Percentiles rank a stretch among this genome's conserved stretches.
These are phyloP conservation scores for Aspergillus nidulans DNA, from an alignment of 495 filamentous ascomycete species.

Conservation along the genomic window DNA sequence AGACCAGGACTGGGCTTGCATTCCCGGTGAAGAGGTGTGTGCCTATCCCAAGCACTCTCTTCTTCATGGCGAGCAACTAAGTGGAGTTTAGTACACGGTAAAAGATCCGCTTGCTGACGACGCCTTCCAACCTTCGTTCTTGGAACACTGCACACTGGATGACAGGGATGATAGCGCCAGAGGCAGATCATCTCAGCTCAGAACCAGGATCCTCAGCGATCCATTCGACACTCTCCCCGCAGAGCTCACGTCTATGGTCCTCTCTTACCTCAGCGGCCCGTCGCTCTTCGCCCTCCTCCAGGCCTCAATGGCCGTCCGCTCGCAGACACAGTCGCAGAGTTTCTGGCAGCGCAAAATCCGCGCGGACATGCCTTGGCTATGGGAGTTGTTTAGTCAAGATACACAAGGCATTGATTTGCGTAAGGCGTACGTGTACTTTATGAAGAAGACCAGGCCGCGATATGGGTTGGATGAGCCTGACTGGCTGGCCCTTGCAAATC, in stretches of 20 bases:
- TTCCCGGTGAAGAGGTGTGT: constrained; percentile 1
- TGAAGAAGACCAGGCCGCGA: no score
- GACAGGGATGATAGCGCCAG: no score
- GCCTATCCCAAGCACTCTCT: background rate
- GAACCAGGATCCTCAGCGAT: background rate
- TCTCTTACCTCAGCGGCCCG: background rate
- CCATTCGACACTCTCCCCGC: background rate
- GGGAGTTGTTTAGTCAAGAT: background rate
- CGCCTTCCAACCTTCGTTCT: background rate
- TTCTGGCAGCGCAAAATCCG: background rate
- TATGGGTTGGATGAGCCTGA: no score
- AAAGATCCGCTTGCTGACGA: background rate
- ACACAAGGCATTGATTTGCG: no score
- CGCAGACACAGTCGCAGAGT: no score
- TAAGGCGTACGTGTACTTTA: no score
- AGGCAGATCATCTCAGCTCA: background rate
- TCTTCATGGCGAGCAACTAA: no score
- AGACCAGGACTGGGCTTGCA: background rate
- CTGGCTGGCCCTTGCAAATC: background rate
- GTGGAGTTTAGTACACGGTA: background rate
- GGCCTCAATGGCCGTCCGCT: no score
- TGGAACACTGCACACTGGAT: no score
- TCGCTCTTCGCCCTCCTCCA: no score
- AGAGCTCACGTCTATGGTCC: background rate
- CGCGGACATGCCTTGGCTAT: constrained; percentile 1